Evolutionary conservation across 2,329 filamentous ascomycete genomes (phyloP).

Genomic region (Aspergillus versicolor): DNA sequence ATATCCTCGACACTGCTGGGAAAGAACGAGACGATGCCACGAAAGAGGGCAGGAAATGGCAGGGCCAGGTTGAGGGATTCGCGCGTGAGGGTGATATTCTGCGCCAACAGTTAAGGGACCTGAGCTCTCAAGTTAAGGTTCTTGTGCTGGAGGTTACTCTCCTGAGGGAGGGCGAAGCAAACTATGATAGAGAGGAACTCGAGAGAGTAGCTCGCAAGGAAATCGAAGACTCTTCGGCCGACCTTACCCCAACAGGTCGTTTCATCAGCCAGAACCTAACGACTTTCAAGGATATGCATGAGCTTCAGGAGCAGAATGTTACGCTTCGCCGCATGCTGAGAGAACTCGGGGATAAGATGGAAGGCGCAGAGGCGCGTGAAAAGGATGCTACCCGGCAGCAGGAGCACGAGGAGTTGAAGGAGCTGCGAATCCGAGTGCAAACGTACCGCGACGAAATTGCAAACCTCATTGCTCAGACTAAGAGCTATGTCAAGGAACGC

Average conservation of each 20-base stretch:
- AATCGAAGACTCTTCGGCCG: constrained; percentile 68
- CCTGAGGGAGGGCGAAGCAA: constrained; percentile 70
- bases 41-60: constrained; percentile 75
- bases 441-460: constrained; percentile 83
- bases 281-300: constrained; percentile 79
- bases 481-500: constrained; percentile 91
- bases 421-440: constrained; percentile 69
- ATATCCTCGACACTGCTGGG: constrained; percentile 77
- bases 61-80: constrained; percentile 66
- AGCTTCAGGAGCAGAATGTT: constrained; percentile 84
- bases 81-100: constrained; percentile 72
- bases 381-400: constrained; percentile 55
- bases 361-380: constrained; percentile 78
- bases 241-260: constrained; percentile 79
- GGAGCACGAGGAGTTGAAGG: constrained; percentile 69
- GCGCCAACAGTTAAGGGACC: constrained; percentile 81
- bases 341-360: constrained; percentile 82
- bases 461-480: constrained; percentile 76
- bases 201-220: constrained; percentile 76
- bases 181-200: constrained; percentile 72
- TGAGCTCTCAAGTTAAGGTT: constrained; percentile 86
- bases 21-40: constrained; percentile 76
- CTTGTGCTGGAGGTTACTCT: constrained; percentile 84
- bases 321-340: constrained; percentile 80
- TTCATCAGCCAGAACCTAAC: constrained; percentile 90